Base-by-base conservation (phyloP, 2,329 filamentous ascomycete genomes). In the Dactylellina parvicollis region DNA sequence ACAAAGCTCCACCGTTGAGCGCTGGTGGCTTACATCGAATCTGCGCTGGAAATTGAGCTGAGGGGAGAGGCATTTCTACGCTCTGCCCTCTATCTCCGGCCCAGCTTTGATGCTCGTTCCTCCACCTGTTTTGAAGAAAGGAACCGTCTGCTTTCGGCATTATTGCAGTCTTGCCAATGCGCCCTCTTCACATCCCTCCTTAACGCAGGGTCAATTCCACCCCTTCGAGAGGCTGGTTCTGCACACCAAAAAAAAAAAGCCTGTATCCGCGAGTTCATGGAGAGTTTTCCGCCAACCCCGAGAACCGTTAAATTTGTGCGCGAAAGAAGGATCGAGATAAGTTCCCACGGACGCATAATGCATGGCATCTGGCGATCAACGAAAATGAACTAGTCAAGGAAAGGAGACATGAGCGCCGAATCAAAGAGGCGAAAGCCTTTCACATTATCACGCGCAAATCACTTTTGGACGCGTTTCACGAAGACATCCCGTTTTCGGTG, bases 391-490 rank as follows among this genome's bases (percentile, higher is more conserved):
- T 34, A 30, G 56, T 47, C 38, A 61, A n/a, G n/a, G 26, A 47
- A 49, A 30, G 38, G 46, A 30, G 34, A 34, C 28, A 14, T 42
- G 24, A 26, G 12, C 22, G 32, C 26, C n/a, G n/a, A 32, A 3
- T 24, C 9, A 54, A 65, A 55, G 26, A n/a, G 47, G 18, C 24
- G 22, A 24, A 52, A 40, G 24, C 20, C 55, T 47, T 72, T 65
- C 67, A 65, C 52, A 65, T 60, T 65, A 65, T 54, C 59, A 65
- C 67, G 67, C 67, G 67, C 47, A 72, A 52, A 52, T 61, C 36
- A 36, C 22, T 42, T 20, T 52, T 65, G 38, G 46, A 72, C 67
- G 67, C 67, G 67, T 72, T 65, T 50, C 67, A 72, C 59, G 44
- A 72, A 46, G 24, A 10, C 22, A 49, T 38, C 49, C 60, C 57